Percentiles rank a stretch among this genome's conserved stretches.
phyloP scores from a whole-genome alignment of 352 stramenopile species.

The Phytophthora aleatoria region DNA sequence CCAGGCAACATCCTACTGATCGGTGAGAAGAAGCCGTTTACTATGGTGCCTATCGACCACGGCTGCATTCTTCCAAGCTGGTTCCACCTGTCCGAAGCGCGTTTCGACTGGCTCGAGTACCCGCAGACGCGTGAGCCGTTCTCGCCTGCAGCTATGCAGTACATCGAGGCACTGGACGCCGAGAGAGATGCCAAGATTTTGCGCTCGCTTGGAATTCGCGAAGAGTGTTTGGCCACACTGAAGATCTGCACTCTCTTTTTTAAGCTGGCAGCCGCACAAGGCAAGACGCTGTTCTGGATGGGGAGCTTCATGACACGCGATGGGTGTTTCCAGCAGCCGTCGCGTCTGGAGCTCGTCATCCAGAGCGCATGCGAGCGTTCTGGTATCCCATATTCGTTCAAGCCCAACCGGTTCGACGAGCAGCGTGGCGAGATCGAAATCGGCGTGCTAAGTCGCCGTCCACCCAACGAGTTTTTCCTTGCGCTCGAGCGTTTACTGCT shows the following conservation, averaged over 20 bases:
- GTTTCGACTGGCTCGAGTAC: conserved; percentile 86
- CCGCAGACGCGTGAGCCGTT: conserved; percentile 70
- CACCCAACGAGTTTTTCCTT: conserved; percentile 63
- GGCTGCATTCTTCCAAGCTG: conserved; percentile 81
- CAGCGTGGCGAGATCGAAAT: conserved; percentile 55
- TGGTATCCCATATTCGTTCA: conserved; percentile 60
- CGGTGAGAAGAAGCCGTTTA: conserved; percentile 75
- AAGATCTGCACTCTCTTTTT: conserved; percentile 81
- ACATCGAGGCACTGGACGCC: conserved; percentile 60
- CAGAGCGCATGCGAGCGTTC: conserved; percentile 46
- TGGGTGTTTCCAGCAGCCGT: conserved; percentile 74
- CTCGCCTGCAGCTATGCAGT: conserved; percentile 44
- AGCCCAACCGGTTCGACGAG: conserved; percentile 61
- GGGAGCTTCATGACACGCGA: conserved; percentile 69
- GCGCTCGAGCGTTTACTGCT: conserved; percentile 47
- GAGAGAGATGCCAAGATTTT: conserved; percentile 56
- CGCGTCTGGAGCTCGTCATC: conserved; percentile 54
- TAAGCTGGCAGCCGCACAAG: conserved; percentile 52
- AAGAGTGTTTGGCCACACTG: conserved; percentile 75
- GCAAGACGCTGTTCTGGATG: conserved; percentile 69
- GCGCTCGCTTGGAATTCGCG: conserved; percentile 61
- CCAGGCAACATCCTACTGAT: conserved; percentile 83
- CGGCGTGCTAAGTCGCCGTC: conserved; percentile 71
- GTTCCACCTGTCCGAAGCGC: conserved; percentile 78
- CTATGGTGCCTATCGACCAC: conserved; percentile 80